Evolutionary conservation across 176 grass and related monocot species (phyloP).

Genomic region (Thalia dealbata): DNA sequence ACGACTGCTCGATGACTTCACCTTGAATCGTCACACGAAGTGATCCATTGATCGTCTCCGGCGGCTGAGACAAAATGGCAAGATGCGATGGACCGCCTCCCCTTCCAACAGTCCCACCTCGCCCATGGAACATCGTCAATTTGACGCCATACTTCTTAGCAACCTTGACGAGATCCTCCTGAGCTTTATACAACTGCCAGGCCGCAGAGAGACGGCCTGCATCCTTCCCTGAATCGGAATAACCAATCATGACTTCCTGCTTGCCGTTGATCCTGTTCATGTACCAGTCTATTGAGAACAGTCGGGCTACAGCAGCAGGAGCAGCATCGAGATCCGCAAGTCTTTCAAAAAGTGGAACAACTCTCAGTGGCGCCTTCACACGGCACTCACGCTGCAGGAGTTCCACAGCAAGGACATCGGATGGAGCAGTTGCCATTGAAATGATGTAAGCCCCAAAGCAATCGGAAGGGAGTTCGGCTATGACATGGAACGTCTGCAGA

Average conservation of each 20-base stretch:
- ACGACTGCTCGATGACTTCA: conserved; percentile 14
- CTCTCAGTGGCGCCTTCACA: conserved; percentile 66
- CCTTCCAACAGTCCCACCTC: conserved; percentile 91
- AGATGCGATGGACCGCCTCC: conserved; percentile 93
- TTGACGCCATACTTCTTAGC: conserved; percentile 90
- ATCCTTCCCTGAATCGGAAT: conserved; percentile 97
- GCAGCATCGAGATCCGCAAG: conserved; percentile 89
- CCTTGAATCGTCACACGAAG: conserved; percentile 16
- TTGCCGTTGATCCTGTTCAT: conserved; percentile 86
- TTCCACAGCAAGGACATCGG: conserved; percentile 93
- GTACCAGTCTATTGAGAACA: conserved; percentile 96
- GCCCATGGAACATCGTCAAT: conserved; percentile 97
- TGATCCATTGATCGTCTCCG: conserved; percentile 12
- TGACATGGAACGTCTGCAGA: conserved; percentile 68
- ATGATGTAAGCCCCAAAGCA: conserved; percentile 92
- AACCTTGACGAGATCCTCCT: conserved; percentile 96
- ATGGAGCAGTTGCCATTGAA: conserved; percentile 93
- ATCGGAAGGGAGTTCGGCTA: conserved; percentile 81
- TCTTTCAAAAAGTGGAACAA: conserved; percentile 96
- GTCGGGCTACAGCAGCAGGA: conserved; percentile 65
- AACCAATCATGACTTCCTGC: conserved; percentile 98
- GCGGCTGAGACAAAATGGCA: conserved; percentile 45
- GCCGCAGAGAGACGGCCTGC: conserved; percentile 91
- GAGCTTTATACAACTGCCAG: conserved; percentile 94
- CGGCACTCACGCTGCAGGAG: conserved; percentile 78